Evolutionary conservation across 2,329 filamentous ascomycete genomes (phyloP), one percentile per base, ranked within the genome.

Genomic region (Grosmannia serpens): DNA sequence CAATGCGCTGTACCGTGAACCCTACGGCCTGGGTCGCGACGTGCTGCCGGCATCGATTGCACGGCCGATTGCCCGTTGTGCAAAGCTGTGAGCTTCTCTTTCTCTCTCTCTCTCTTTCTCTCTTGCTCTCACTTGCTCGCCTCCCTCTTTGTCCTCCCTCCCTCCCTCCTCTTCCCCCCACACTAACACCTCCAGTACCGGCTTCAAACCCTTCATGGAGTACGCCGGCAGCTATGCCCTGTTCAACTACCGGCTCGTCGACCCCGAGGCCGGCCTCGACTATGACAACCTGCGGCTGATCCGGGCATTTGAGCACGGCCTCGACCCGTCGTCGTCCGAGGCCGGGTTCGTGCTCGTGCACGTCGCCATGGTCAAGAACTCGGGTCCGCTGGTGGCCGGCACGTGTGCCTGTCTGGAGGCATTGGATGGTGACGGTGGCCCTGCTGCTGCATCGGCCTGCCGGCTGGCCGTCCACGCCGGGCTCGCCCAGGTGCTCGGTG

Each of bases 341-440:
- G 92, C 92, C 1, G 92, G 92, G 55, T 96, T 97, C 70, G 90
- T 96, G n/a, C 81, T 96, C 15, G 91, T 94, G 5, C 92, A 96
- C 71, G 85, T 97, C 56, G 90, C 95, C 72, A 97, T 96, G 91
- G 92, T 96, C 55, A 86, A 85, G 69, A 84, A 95, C 71, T 91
- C 91, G 0, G 87, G 87, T 0, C 82, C 84, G 1, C 77, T 97
- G 1, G 84, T 96, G 53, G 79, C 82, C 49, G 89, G 89, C 35
- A 82, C 85, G 4, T 78, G 89, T 53, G 77, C 83, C 56, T 81
- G 86, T 55, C 78, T 95, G 27, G 79, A 86, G 55, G 76, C 76
- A 7, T 53, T 56, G 29, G 56, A 46, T 7, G 31, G 8, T 17
- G 49, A n/a, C 6, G 5, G 3, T 17, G 10, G 13, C 26, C 2